phyloP scores from a whole-genome alignment of 352 stramenopile genomes.

The Globisporangium heterothallicum region DNA sequence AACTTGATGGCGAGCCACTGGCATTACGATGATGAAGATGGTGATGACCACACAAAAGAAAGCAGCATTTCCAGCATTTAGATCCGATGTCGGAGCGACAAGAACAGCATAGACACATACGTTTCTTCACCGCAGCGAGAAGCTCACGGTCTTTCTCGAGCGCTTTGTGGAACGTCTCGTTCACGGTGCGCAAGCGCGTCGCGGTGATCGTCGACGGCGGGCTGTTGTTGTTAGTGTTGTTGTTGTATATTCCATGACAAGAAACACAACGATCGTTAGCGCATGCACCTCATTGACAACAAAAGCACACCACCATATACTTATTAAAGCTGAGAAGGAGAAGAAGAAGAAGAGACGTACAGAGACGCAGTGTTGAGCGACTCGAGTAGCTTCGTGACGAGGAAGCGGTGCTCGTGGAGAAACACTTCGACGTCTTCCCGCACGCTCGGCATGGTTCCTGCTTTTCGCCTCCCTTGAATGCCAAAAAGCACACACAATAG shows the following conservation, averaged over 20 bases:
- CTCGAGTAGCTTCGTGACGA: conserved; percentile 81
- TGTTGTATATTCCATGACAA: neutral
- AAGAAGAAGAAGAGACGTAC: conserved; percentile 5
- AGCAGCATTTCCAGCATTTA: neutral
- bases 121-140: conserved; percentile 63
- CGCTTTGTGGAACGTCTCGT: conserved; percentile 70
- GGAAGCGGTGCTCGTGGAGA: conserved; percentile 78
- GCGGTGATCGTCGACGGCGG: conserved; percentile 72
- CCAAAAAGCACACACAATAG: too few species aligned
- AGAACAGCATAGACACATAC: conserved; percentile 25
- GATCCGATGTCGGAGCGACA: too few species aligned
- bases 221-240: conserved; percentile 17
- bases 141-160: conserved; percentile 76
- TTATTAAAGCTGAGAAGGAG: neutral
- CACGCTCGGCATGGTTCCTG: conserved; percentile 39
- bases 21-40: neutral
- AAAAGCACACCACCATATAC: too few species aligned
- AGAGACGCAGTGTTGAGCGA: conserved; percentile 55
- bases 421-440: conserved; percentile 65
- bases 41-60: neutral
- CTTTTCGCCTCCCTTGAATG: neutral
- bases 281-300: too few species aligned
- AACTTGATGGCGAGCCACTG: conserved; percentile 65
- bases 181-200: conserved; percentile 65
- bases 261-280: neutral